phyloP scores from a whole-genome alignment of 225 moss, liverwort and hornwort species.

The Bryum argenteum region DNA sequence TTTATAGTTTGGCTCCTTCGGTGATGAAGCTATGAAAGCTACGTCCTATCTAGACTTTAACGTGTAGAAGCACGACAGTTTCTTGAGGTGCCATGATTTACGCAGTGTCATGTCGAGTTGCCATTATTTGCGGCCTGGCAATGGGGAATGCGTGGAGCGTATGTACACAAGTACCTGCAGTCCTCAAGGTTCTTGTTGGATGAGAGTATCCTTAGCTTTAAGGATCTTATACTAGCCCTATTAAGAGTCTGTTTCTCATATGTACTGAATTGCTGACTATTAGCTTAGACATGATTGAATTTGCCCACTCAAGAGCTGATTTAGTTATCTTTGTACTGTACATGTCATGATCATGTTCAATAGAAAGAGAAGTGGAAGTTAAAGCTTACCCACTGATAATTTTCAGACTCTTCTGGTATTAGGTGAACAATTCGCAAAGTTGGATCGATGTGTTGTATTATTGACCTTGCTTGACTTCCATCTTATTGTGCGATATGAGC shows the following conservation, averaged over 20 bases:
- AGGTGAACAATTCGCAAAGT: too few relatives aligned
- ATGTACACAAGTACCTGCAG: conserved; percentile 30
- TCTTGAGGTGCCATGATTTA: conserved; percentile 24
- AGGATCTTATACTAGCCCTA: not conserved
- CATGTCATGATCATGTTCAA: too few relatives aligned
- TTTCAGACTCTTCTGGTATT: too few relatives aligned
- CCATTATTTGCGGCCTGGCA: conserved; percentile 39
- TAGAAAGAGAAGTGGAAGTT: too few relatives aligned
- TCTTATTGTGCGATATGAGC: too few relatives aligned
- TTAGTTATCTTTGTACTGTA: too few relatives aligned
- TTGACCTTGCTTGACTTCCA: too few relatives aligned
- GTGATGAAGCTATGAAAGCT: conserved; percentile 12
- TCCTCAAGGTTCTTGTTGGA: conserved; percentile 23
- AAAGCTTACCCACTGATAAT: too few relatives aligned
- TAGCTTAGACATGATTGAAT: too few relatives aligned
- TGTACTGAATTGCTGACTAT: not conserved
- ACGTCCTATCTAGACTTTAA: conserved; percentile 27
- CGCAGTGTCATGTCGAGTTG: conserved; percentile 12
- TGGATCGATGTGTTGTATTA: too few relatives aligned
- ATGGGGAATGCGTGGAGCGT: conserved; percentile 34
- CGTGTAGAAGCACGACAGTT: conserved; percentile 19
- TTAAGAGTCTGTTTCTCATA: not conserved
- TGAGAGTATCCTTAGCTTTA: conserved; percentile 2
- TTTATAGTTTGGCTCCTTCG: not conserved
- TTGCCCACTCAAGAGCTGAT: too few relatives aligned